These are phyloP conservation scores for Diaporthe velutina DNA, from an alignment of 2,329 filamentous ascomycete genomes.

Conservation along the genomic window DNA sequence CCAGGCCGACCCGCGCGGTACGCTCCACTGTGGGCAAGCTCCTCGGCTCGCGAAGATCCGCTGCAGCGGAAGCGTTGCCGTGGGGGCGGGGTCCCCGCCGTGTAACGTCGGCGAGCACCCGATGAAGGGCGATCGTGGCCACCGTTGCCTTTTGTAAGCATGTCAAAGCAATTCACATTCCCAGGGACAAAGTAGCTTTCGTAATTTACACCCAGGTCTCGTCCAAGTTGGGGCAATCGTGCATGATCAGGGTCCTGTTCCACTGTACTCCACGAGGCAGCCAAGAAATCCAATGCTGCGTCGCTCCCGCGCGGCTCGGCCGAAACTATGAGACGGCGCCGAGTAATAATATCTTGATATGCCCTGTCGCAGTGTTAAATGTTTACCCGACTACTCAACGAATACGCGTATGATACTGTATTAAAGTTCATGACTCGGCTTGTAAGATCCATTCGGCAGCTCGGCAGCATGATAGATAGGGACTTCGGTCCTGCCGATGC, in stretches of 20 bases:
- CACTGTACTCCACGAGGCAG: neutral
- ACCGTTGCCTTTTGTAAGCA: neutral
- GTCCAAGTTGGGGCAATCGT: neutral
- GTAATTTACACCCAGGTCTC: neutral
- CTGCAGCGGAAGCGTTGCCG: neutral
- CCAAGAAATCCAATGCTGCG: neutral
- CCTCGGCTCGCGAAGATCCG: neutral
- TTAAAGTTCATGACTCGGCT: neutral
- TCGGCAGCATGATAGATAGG: neutral
- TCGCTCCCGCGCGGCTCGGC: neutral
- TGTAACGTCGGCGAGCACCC: neutral
- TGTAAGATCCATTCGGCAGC: neutral
- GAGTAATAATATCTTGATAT: neutral
- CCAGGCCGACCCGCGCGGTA: slow-evolving; percentile 13
- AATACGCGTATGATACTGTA: neutral
- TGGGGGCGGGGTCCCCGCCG: neutral
- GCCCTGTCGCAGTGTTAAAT: neutral
- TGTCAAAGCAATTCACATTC: neutral
- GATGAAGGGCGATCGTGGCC: neutral
- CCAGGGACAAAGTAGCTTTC: neutral
- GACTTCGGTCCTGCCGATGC: neutral
- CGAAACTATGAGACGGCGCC: neutral
- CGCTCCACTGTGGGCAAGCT: slow-evolving; percentile 7
- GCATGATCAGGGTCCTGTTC: neutral
- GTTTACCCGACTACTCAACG: neutral